A percentile compares a stretch with the other conserved stretches of the same genome.
phyloP scores from a whole-genome alignment of 768 basidiomycete species.

The Myochromella boudieri region DNA sequence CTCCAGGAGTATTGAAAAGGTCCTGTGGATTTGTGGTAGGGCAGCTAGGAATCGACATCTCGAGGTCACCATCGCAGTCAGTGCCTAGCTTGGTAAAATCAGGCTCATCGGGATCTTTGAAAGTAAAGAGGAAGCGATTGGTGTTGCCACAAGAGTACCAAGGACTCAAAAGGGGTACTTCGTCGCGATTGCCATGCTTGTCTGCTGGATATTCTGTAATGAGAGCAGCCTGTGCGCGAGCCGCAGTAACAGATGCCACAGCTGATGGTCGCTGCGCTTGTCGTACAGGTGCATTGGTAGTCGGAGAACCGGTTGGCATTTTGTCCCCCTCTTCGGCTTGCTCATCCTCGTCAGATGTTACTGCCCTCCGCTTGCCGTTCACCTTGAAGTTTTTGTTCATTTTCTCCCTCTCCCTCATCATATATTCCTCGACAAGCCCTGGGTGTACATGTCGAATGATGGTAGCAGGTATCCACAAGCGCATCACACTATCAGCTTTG shows the following conservation, averaged over 20 bases:
- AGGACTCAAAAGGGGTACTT: slow-evolving; percentile 3
- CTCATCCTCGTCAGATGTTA: background rate
- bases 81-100: background rate
- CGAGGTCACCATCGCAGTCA: too few species aligned
- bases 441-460: slow-evolving; percentile 58
- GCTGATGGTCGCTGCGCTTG: background rate
- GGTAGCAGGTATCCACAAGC: slow-evolving; percentile 65
- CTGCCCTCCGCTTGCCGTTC: slow-evolving; percentile 11
- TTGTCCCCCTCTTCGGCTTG: slow-evolving; percentile 1
- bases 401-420: slow-evolving; percentile 26
- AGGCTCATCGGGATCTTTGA: slow-evolving; percentile 16
- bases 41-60: too few species aligned
- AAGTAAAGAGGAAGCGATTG: slow-evolving; percentile 19
- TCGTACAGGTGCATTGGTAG: background rate
- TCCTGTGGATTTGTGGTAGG: too few species aligned
- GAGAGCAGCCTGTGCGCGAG: too few species aligned
- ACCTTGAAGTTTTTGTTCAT: slow-evolving; percentile 28
- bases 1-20: too few species aligned
- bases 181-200: too few species aligned
- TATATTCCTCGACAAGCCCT: slow-evolving; percentile 45
- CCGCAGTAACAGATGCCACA: too few species aligned
- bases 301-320: background rate
- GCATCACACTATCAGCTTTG: slow-evolving; percentile 39
- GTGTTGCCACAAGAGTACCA: slow-evolving; percentile 1
- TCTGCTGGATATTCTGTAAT: too few species aligned